Evolutionary conservation across 257 asterid species (phyloP), one percentile per base, ranked within the genome.

Genomic region (Leonotis leonurus): DNA sequence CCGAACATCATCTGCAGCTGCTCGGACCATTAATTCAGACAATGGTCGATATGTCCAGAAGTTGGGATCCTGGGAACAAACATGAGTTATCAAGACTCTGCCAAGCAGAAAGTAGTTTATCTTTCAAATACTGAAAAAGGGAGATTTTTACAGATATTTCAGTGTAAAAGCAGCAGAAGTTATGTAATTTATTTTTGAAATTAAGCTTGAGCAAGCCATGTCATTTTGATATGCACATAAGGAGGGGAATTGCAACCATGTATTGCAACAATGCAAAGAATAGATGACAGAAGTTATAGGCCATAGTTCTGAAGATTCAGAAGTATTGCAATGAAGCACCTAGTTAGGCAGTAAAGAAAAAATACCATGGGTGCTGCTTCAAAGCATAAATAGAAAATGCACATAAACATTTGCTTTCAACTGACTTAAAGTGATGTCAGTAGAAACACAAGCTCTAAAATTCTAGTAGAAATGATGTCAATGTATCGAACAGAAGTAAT

Each of bases 1-100:
- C 51, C 96, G 99, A 65, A 93, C 99, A 72, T 93, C 97, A 71
- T 93, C 99, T 36, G 99, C 99, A 63, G 97, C 99, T 22, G 99
- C 96, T 33, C 99, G 95, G 69, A 83, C 73, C 99, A 93, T 93
- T 75, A 70, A 70, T 44, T 93, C 88, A 69, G 99, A 86, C 52
- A 89, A 73, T 35, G 99, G 99, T 64, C 99, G 82, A 64, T 89
- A 77, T 25, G 80, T 80, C 99, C 97, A 93, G 76, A 83, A 89
- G 14, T 80, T 83, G 64, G 94, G 97, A 78, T 89, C 97, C 97
- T 92, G 88, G 45, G 64, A 77, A 80, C 48, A 76, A 62, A 69
- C 62, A 9, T 37, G 16, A 71, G 26, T 56, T 41, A 58, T 68
- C 62, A 75, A 68, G 74, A 73, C 65, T 57, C 29, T 26, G 39